Base-by-base conservation (phyloP, 2,329 filamentous ascomycete species). In the Ophiognomonia clavigignenti-juglandacearum region DNA sequence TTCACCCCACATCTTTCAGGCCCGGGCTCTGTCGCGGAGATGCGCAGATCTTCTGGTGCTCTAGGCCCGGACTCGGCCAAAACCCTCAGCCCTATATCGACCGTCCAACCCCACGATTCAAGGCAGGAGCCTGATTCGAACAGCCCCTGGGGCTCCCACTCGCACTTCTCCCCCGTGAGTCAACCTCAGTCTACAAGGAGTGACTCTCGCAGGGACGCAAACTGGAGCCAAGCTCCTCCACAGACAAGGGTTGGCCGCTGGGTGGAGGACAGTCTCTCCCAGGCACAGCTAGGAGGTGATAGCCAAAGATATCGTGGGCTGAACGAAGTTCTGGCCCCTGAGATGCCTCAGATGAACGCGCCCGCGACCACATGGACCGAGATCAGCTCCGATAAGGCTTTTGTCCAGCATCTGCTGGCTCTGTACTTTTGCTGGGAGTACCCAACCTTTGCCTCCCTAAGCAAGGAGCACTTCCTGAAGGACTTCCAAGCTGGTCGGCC, bases 381-480 rank as follows among this genome's bases (percentile, higher is more conserved):
- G 32, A 72, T 86, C 19, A 85, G 82, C 2, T 58, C 62, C 3
- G 82, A 87, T 53, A 57, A 68, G 11, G 65, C 61, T 11, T 71
- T 87, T 24, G 78, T 87, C 1, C 72, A 82, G 51, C 81, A 83
- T 55, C 69, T 87, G 9, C 64, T 87, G 43, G 72, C 77, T 0
- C 67, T 86, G 26, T 88, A 87, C 64, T 88, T 88, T 54, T 85
- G 82, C 67, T 88, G 85, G 78, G 80, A 85, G 54, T 87, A 89
- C 60, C 83, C 85, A 3, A 88, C 84, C 11, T 88, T 87, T 63
- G 80, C 83, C 4, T 80, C 85, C 3, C 74, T 89, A 37, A 86
- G 82, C 58, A 83, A 85, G 58, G 82, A 86, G 56, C 78, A 84
- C 57, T 88, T 88, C 56, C 67, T 85, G 48, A 72, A 73, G 43